phyloP scores from a whole-genome alignment of 2,329 filamentous ascomycete species.

The Hypomyces rosellus region DNA sequence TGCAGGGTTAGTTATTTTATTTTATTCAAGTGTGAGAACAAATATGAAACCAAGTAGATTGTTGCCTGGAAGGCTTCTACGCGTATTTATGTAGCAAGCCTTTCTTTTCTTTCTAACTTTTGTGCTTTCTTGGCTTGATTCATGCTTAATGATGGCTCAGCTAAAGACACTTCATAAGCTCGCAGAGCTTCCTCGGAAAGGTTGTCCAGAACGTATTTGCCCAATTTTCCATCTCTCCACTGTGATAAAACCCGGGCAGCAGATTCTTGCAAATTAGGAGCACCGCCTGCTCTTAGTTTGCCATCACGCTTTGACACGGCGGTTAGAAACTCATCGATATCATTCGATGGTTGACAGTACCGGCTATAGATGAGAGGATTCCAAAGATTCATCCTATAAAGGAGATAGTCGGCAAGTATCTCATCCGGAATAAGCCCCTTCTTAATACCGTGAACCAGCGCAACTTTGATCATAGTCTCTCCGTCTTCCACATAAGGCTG shows the following conservation, averaged over 20 bases:
- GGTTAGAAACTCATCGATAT: slow-evolving; percentile 66
- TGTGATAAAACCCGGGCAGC: slow-evolving; percentile 75
- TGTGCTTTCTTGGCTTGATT: slow-evolving; percentile 63
- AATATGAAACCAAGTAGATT: too few relatives aligned
- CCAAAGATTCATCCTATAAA: slow-evolving; percentile 72
- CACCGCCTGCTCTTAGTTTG: slow-evolving; percentile 65
- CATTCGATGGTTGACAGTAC: slow-evolving; percentile 72
- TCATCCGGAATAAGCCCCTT: slow-evolving; percentile 74
- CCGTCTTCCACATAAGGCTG: slow-evolving; percentile 82
- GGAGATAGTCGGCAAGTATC: slow-evolving; percentile 81
- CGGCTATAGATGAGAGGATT: slow-evolving; percentile 55
- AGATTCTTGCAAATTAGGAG: slow-evolving; percentile 63
- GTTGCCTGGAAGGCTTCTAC: not conserved
- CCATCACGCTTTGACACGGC: slow-evolving; percentile 69
- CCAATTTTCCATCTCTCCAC: slow-evolving; percentile 73
- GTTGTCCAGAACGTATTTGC: slow-evolving; percentile 73
- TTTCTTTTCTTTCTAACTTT: slow-evolving; percentile 49
- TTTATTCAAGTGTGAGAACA: too few relatives aligned
- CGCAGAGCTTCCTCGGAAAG: slow-evolving; percentile 54
- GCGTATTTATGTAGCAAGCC: not conserved
- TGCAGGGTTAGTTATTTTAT: too few relatives aligned
- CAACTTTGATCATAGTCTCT: slow-evolving; percentile 91
- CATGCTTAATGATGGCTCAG: slow-evolving; percentile 51
- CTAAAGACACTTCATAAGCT: slow-evolving; percentile 40
- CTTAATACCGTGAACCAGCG: slow-evolving; percentile 84